phyloP scores from a whole-genome alignment of 192 early-diverging fungal species.

The Coemansia sp. region DNA sequence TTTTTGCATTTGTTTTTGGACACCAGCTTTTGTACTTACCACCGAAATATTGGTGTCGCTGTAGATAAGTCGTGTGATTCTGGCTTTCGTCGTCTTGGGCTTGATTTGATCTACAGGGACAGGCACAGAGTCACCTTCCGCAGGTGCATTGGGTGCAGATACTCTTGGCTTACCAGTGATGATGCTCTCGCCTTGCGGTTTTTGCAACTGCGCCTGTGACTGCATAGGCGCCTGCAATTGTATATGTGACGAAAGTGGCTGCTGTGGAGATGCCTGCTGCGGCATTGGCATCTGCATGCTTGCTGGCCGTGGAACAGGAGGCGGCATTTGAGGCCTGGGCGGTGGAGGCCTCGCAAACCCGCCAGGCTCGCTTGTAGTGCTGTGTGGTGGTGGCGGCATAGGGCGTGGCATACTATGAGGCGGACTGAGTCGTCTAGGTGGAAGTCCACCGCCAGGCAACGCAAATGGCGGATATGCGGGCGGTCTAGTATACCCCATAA shows the following conservation, averaged over 20 bases:
- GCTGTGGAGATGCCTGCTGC: no score
- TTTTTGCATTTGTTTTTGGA: no score
- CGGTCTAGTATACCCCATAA: slow-evolving; percentile 4
- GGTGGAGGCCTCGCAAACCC: no score
- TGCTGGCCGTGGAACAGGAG: no score
- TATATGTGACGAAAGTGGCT: slow-evolving; percentile 3
- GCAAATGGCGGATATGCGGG: slow-evolving; percentile 6
- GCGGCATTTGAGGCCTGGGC: no score
- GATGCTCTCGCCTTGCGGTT: not conserved
- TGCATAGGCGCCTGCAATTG: slow-evolving; percentile 1
- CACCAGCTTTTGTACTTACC: slow-evolving; percentile 28
- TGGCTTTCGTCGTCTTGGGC: slow-evolving; percentile 15
- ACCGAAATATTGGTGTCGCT: slow-evolving; percentile 28
- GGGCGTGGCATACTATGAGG: not conserved
- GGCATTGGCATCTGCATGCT: no score
- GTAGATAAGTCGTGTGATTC: slow-evolving; percentile 39
- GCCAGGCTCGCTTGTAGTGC: no score
- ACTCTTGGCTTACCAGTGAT: slow-evolving; percentile 14
- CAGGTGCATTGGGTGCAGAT: slow-evolving; percentile 3
- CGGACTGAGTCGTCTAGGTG: not conserved
- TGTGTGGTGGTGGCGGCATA: not conserved
- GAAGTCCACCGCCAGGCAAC: not conserved
- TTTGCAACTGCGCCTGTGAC: not conserved
- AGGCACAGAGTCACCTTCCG: slow-evolving; percentile 3
- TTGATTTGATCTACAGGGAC: slow-evolving; percentile 23